Evolutionary conservation across 805 yeast genomes (phyloP), one percentile per base, ranked within the genome.

Genomic region (Komagataella pseudopastoris): DNA sequence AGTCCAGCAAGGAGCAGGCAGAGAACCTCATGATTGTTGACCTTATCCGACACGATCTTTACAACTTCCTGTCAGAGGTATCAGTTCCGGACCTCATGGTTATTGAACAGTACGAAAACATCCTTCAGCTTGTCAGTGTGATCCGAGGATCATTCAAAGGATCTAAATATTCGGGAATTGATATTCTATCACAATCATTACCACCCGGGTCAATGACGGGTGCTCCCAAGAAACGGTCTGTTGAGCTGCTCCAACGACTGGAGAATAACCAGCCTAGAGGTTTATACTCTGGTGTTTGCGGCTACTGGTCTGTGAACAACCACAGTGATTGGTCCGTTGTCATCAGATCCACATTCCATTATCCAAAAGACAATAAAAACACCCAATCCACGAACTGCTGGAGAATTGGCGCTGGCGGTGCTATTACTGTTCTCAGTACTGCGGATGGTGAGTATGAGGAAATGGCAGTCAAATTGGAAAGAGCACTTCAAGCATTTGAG

Each of bases 121-220:
- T 95, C 1, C 95, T 74, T 64, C 99, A 93, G 62, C 71, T 93
- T 47, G 99, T 93, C 1, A 85, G 95, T 47, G 96, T 87, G 1
- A 88, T 93, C 22, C 78, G 74, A 51, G 98, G 97, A 0, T 62
- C 69, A 18, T 64, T 83, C 23, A 56, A 59, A 12, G 56, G 54
- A 16, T 47, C 53, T 2, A 45, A 39, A 2, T 81, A 75, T 56
- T 69, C 74, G 10, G 99, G 98, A 0, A 69, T 90, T 22, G 98
- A 93, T 62, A 70, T 91, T 2, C 71, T 93, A 10, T 76, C 80
- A 18, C 79, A 79, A 53, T 80, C 96, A 0, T 69, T 95, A 43
- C 99, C 99, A 2, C 96, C 99, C 0, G 99, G 99, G 0, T 91
- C 98, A 0, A 93, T 93, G 99, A 93, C 99, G 0, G 99, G 99